These are phyloP conservation scores for Erysimum cheiri DNA, from an alignment of 441 rosid genomes.

Conservation along the genomic window DNA sequence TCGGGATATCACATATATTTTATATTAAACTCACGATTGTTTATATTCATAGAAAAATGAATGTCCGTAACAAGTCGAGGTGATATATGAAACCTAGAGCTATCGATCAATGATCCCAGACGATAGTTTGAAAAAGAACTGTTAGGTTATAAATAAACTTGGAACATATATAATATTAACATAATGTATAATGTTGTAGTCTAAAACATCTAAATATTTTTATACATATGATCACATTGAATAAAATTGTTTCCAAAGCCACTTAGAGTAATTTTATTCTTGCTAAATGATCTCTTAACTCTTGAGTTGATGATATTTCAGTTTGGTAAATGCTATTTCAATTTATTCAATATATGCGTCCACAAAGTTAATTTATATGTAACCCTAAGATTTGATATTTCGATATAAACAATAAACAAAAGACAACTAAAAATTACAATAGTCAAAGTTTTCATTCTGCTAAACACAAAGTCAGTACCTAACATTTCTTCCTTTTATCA, in stretches of 20 bases:
- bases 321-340: background rate
- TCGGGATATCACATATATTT: background rate
- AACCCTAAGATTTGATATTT: background rate
- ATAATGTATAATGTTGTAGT: background rate
- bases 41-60: background rate
- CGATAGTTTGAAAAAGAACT: background rate
- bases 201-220: background rate
- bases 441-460: constrained; percentile 45
- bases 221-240: background rate
- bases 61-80: background rate
- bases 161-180: background rate
- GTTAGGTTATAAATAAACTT: background rate
- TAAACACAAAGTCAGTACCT: constrained; percentile 41
- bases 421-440: constrained; percentile 16
- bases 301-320: background rate
- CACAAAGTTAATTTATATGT: background rate
- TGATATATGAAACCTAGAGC: background rate
- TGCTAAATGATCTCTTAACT: background rate
- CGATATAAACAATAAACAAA: background rate
- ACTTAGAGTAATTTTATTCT: background rate
- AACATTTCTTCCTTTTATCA: constrained; percentile 32
- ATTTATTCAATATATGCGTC: constrained; percentile 1
- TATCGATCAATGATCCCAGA: background rate
- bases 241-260: background rate
- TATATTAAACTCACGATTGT: background rate